Evolutionary conservation across 2,329 filamentous ascomycete species (phyloP).

Genomic region (Stemphylium beticola): DNA sequence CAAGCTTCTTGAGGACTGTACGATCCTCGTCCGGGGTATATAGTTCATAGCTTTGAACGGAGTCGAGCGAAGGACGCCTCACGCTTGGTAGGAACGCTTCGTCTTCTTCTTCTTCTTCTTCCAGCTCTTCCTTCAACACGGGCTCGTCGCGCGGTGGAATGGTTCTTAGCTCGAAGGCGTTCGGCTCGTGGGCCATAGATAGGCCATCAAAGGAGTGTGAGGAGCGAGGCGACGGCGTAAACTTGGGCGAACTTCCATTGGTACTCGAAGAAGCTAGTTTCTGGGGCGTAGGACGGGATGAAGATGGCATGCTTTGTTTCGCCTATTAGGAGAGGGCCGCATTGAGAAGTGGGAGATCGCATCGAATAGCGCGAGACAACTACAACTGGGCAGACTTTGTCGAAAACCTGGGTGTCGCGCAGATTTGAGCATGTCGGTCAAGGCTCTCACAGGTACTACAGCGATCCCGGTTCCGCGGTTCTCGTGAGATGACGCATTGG

Average conservation of each 20-base stretch:
- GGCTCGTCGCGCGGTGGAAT: conserved; percentile 23
- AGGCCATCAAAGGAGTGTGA: conserved; percentile 20
- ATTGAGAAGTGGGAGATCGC: conserved; percentile 1
- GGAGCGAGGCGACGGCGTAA: conserved; percentile 33
- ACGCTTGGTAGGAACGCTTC: conserved; percentile 28
- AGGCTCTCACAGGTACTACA: neutral
- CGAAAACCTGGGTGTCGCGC: neutral
- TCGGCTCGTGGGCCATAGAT: conserved; percentile 16
- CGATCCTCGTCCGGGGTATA: conserved; percentile 74
- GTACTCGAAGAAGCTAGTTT: conserved; percentile 28
- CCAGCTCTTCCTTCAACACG: conserved; percentile 10
- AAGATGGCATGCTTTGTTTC: conserved; percentile 20
- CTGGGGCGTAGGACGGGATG: conserved; percentile 20
- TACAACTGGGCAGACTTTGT: conserved; percentile 3
- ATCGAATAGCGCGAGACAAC: neutral
- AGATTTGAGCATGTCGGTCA: neutral
- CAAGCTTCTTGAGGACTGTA: conserved; percentile 74
- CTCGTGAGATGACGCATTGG: conserved; percentile 15
- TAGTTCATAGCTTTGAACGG: conserved; percentile 56
- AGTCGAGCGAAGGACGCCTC: conserved; percentile 32
- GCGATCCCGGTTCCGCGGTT: neutral
- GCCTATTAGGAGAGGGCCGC: neutral
- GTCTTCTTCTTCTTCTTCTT: conserved; percentile 25
- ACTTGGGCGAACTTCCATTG: conserved; percentile 24
- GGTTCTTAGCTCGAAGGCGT: conserved; percentile 35